These are phyloP conservation scores for Lanmaoa rubissima DNA, from an alignment of 768 basidiomycete species.

Conservation along the genomic window DNA sequence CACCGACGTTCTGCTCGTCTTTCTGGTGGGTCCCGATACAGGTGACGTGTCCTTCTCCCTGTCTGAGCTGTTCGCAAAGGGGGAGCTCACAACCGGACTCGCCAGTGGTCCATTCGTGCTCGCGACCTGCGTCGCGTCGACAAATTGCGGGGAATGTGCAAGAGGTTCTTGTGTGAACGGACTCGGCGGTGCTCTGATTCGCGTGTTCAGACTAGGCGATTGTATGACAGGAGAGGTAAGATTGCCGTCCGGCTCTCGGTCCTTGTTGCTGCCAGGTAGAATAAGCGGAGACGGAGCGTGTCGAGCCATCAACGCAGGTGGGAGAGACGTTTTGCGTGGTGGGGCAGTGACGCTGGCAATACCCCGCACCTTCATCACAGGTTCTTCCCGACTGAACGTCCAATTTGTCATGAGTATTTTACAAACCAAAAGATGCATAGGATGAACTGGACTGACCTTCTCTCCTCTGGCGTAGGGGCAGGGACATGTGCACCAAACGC, in stretches of 20 bases:
- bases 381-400: conserved; percentile 24
- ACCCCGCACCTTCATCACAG: conserved; percentile 8
- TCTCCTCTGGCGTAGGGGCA: not conserved
- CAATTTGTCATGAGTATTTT: not conserved
- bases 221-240: conserved; percentile 20
- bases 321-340: conserved; percentile 12
- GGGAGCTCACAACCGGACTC: conserved; percentile 15
- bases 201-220: conserved; percentile 38
- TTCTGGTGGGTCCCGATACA: not conserved
- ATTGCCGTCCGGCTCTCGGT: not conserved
- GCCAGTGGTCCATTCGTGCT: not conserved
- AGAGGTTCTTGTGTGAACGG: conserved; percentile 33
- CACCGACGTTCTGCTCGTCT: conserved; percentile 12
- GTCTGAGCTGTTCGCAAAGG: conserved; percentile 9
- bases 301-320: conserved; percentile 22
- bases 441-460: conserved; percentile 16
- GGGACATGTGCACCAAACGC: conserved; percentile 49
- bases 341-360: not conserved
- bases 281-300: conserved; percentile 19
- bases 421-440: not conserved
- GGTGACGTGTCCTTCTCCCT: conserved; percentile 25
- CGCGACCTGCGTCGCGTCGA: not conserved
- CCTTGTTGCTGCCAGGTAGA: conserved; percentile 5
- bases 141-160: conserved; percentile 4
- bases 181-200: conserved; percentile 35